A percentile compares a stretch with the other conserved stretches of the same genome.
These are phyloP conservation scores for Dactylonectria macrodidyma DNA, from an alignment of 2,329 filamentous ascomycete species.

Conservation along the genomic window DNA sequence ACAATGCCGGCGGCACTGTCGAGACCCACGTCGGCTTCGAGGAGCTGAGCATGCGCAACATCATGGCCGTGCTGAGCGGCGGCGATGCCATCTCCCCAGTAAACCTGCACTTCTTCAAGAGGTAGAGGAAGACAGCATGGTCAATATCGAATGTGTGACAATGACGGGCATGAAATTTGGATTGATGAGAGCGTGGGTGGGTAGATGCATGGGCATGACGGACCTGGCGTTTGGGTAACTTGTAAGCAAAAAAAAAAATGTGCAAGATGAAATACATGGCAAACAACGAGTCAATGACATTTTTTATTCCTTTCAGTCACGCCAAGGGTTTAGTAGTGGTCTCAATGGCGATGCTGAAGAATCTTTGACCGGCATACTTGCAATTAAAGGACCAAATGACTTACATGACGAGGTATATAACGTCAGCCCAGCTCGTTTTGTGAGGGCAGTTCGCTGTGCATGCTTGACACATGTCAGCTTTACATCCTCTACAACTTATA, in stretches of 20 bases:
- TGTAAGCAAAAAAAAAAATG: conserved; percentile 10
- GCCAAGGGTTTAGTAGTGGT: no score
- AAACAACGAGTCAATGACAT: background rate
- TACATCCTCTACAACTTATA: background rate
- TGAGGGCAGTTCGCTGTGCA: no score
- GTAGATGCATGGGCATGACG: conserved; percentile 13
- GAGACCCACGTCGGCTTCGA: conserved; percentile 79
- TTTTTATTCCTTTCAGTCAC: no score
- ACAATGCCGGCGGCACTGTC: conserved; percentile 77
- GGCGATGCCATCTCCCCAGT: conserved; percentile 72
- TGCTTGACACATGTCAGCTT: background rate
- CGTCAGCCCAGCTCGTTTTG: no score
- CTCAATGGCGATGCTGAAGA: no score
- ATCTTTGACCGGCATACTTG: no score
- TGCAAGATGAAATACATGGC: background rate
- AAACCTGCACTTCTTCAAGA: conserved; percentile 68
- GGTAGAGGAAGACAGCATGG: conserved; percentile 11
- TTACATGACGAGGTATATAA: no score
- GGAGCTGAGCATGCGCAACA: conserved; percentile 76
- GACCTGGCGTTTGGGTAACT: conserved; percentile 12
- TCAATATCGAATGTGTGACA: background rate
- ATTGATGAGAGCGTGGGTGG: conserved; percentile 9
- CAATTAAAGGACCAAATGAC: no score
- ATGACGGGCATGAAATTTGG: background rate
- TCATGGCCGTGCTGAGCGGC: conserved; percentile 70